Evolutionary conservation across 257 asterid genomes (phyloP), one percentile per base, ranked within the genome.

Genomic region (Solanum acaule): DNA sequence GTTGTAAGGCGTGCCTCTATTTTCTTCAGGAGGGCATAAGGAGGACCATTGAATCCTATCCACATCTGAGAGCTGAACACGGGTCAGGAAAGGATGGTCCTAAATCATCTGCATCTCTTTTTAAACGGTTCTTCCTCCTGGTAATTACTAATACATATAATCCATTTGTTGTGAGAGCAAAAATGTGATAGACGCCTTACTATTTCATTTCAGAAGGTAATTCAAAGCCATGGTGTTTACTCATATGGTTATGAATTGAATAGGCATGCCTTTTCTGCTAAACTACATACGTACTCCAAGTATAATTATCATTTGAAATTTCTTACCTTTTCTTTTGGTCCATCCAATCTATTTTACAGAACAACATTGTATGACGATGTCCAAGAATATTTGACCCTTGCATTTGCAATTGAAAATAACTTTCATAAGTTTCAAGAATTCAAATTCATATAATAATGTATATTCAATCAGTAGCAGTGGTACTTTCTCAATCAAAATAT

Each of bases 21-120:
- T 83, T 70, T 90, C 87, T 91, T 86, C 93, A 97, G 99, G 99
- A 97, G 93, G 98, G 98, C 88, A 91, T 97, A 88, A 93, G 92
- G 89, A 93, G 92, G 91, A 97, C 99, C 71, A 91, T 97, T 82
- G 98, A 94, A 70, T 95, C 98, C 40, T 96, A 94, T 91, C 91
- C 92, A 86, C 95, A 95, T 93, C 90, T 96, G 91, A 95, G 94
- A 92, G 96, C 98, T 90, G 95, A 86, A 88, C 94, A 88, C 88
- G 92, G 76, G 81, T 86, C 85, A 8, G 91, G 84, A 90, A 94
- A 90, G 90, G 93, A 91, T 67, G 93, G 94, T 73, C 96, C 95
- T 73, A 96, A 95, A 93, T 94, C 97, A 22, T 94, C 94, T 86
- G 89, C 91, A 88, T 88, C 92, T 90, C 98, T 95, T 87, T 78